Evolutionary conservation across 352 stramenopile species (phyloP).

Genomic region (Globisporangium spiculum): DNA sequence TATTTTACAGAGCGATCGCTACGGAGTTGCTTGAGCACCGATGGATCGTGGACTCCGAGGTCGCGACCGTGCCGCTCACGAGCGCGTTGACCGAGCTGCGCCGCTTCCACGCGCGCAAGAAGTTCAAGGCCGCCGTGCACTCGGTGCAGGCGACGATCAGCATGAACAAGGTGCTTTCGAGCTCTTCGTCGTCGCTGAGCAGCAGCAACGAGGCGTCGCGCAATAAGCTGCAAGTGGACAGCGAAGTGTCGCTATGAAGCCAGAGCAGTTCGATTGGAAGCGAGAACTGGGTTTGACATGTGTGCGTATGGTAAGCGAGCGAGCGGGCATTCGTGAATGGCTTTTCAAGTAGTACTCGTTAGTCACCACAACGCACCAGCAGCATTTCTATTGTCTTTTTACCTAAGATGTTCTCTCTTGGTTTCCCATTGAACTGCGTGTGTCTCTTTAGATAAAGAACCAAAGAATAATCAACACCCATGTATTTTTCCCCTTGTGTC

Average conservation of each 20-base stretch:
- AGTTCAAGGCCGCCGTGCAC: slow-evolving; percentile 82
- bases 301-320: neutral
- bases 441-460: slow-evolving; percentile 12
- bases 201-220: slow-evolving; percentile 15
- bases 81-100: slow-evolving; percentile 74
- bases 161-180: slow-evolving; percentile 71
- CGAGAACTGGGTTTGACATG: slow-evolving; percentile 19
- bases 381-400: neutral
- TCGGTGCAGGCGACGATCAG: slow-evolving; percentile 78
- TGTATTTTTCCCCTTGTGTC: neutral
- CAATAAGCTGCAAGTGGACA: slow-evolving; percentile 25
- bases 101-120: slow-evolving; percentile 78
- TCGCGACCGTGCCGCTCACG: slow-evolving; percentile 69
- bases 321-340: neutral
- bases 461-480: slow-evolving; percentile 10
- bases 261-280: slow-evolving; percentile 21
- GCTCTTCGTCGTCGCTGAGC: slow-evolving; percentile 25
- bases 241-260: slow-evolving; percentile 41
- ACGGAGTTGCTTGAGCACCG: slow-evolving; percentile 61
- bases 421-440: slow-evolving; percentile 6
- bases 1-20: slow-evolving; percentile 35
- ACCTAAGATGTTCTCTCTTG: neutral
- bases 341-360: neutral
- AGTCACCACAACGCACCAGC: neutral
- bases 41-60: slow-evolving; percentile 70